These are phyloP conservation scores for Phytophthora uliginosa DNA, from an alignment of 352 stramenopile genomes.

Conservation along the genomic window DNA sequence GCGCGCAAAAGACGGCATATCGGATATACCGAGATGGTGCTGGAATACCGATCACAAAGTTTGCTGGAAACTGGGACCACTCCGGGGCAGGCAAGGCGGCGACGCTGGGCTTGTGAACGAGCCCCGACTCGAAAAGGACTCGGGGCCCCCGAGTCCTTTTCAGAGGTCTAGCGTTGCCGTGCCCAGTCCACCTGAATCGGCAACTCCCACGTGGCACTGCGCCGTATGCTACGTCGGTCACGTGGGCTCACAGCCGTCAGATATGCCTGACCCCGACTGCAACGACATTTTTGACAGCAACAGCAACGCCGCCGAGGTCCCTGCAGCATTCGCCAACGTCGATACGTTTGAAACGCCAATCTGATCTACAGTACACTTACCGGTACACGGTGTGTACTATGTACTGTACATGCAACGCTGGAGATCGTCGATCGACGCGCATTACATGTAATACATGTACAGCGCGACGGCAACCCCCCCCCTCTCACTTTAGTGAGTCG, in stretches of 20 bases:
- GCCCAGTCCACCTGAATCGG: slow-evolving; percentile 9
- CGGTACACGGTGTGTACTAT: too few relatives aligned
- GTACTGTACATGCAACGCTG: neutral
- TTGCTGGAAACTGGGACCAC: slow-evolving; percentile 7
- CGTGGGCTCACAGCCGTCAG: neutral
- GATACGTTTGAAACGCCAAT: neutral
- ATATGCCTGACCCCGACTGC: slow-evolving; percentile 28
- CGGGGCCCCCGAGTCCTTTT: neutral
- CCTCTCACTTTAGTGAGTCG: neutral
- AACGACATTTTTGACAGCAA: slow-evolving; percentile 6
- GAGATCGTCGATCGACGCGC: neutral
- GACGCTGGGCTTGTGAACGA: slow-evolving; percentile 1
- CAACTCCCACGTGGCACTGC: slow-evolving; percentile 24
- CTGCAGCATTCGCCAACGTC: neutral
- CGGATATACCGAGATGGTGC: slow-evolving; percentile 11
- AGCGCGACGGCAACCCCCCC: neutral
- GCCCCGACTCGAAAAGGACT: too few relatives aligned
- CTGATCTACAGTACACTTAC: neutral
- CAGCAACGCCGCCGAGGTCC: neutral
- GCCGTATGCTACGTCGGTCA: slow-evolving; percentile 1
- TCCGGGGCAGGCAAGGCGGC: slow-evolving; percentile 5
- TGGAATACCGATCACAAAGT: slow-evolving; percentile 1
- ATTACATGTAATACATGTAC: too few relatives aligned
- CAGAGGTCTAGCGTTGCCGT: neutral
- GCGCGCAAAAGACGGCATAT: slow-evolving; percentile 12